phyloP scores from a whole-genome alignment of 352 stramenopile genomes.

The Plasmopara viticola region DNA sequence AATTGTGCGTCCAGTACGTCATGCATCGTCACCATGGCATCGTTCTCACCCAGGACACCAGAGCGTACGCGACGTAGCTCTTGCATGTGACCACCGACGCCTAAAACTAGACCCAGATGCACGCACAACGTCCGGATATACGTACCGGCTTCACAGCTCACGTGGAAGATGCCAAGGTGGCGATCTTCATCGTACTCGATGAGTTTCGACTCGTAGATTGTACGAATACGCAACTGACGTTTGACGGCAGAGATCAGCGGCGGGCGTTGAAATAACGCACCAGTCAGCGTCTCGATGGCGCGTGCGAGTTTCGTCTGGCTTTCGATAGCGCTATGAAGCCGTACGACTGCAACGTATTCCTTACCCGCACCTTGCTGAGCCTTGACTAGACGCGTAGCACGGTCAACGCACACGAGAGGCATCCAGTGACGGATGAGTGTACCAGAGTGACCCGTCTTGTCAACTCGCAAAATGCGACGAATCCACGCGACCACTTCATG shows the following conservation, averaged over 20 bases:
- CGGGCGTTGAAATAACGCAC: slow-evolving; percentile 98
- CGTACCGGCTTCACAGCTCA: slow-evolving; percentile 97
- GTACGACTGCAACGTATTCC: slow-evolving; percentile 98
- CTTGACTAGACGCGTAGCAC: slow-evolving; percentile 91
- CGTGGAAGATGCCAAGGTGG: slow-evolving; percentile 97
- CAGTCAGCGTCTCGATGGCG: slow-evolving; percentile 98
- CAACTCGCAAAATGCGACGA: slow-evolving; percentile 98
- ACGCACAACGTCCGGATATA: slow-evolving; percentile 99
- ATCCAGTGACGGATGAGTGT: slow-evolving; percentile 99
- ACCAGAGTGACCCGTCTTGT: slow-evolving; percentile 99
- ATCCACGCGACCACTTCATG: slow-evolving; percentile 99
- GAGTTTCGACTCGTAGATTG: slow-evolving; percentile 99
- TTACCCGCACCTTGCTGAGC: slow-evolving; percentile 96
- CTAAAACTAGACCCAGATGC: slow-evolving; percentile 96
- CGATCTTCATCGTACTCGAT: slow-evolving; percentile 98
- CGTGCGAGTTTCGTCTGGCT: slow-evolving; percentile 87
- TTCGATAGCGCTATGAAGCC: slow-evolving; percentile 95
- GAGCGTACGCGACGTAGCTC: slow-evolving; percentile 97
- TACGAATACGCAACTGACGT: slow-evolving; percentile 98
- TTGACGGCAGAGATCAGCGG: slow-evolving; percentile 99
- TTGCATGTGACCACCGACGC: slow-evolving; percentile 99
- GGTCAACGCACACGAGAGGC: slow-evolving; percentile 99
- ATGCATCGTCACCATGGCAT: slow-evolving; percentile 99
- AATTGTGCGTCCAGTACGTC: slow-evolving; percentile 99
- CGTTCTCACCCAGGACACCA: slow-evolving; percentile 93